Conservation (phyloP, 345 rosid species). For the Lumnitzera littorea region DNA sequence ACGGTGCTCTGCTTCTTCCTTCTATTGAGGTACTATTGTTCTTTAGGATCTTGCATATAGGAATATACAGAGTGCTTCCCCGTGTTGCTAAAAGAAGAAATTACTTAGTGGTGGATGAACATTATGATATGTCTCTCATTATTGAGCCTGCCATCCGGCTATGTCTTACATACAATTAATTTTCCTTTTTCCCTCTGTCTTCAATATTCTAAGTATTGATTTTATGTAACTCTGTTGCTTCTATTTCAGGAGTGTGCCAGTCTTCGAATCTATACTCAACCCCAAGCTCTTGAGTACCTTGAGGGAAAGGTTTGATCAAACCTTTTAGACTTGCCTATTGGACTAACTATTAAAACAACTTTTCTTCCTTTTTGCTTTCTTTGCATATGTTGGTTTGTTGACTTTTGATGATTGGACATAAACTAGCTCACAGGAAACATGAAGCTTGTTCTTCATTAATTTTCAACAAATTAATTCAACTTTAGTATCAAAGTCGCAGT, state of each 20-base stretch:
- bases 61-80: too few species aligned
- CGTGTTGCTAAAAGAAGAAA: too few species aligned
- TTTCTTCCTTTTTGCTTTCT: too few species aligned
- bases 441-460: constrained; percentile 1
- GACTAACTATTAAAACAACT: background rate
- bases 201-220: constrained; percentile 8
- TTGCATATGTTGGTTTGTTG: too few species aligned
- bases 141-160: too few species aligned
- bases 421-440: background rate
- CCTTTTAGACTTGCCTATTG: background rate
- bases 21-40: constrained; percentile 68
- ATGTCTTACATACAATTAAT: background rate
- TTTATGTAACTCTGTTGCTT: background rate
- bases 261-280: constrained; percentile 41
- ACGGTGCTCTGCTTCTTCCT: constrained; percentile 62
- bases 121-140: too few species aligned
- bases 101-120: too few species aligned
- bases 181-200: background rate
- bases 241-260: constrained; percentile 76
- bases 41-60: too few species aligned
- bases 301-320: constrained; percentile 51
- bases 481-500: too few species aligned
- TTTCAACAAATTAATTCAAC: background rate
- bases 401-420: too few species aligned
- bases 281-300: constrained; percentile 69